Conservation (phyloP, 805 yeast genomes). For the Zygosaccharomyces gambellarensis region DNA sequence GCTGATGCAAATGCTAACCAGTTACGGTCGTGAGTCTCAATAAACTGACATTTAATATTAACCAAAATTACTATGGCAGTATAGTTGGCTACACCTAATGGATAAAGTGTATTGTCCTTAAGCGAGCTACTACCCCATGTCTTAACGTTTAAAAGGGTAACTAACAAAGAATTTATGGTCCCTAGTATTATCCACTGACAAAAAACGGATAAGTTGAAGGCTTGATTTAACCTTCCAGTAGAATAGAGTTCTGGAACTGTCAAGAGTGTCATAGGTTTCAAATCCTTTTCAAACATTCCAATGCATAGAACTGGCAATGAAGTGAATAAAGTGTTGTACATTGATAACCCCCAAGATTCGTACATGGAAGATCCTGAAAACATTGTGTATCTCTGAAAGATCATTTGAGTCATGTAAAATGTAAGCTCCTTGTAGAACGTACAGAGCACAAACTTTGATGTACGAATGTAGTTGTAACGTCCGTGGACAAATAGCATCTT, state of each 20-base stretch:
- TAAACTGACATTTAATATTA: conserved; percentile 69
- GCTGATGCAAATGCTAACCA: conserved; percentile 63
- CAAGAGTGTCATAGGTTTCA: conserved; percentile 78
- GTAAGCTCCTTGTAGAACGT: conserved; percentile 92
- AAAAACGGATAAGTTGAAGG: conserved; percentile 67
- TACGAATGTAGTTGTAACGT: conserved; percentile 87
- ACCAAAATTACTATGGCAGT: conserved; percentile 69
- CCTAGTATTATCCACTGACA: conserved; percentile 76
- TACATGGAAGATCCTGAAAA: conserved; percentile 91
- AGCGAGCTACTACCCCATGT: conserved; percentile 69
- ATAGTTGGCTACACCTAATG: conserved; percentile 72
- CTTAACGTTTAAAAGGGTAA: conserved; percentile 61
- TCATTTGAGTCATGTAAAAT: conserved; percentile 82
- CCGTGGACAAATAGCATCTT: conserved; percentile 91
- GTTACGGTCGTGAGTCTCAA: conserved; percentile 75
- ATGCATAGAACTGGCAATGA: conserved; percentile 85
- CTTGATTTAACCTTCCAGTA: conserved; percentile 67
- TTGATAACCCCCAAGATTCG: conserved; percentile 93
- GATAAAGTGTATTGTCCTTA: conserved; percentile 71
- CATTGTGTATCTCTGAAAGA: conserved; percentile 79
- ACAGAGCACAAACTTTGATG: conserved; percentile 84
- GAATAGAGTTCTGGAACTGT: conserved; percentile 89
- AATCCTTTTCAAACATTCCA: conserved; percentile 94
- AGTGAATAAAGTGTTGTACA: conserved; percentile 95
- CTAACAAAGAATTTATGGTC: conserved; percentile 61